Percentiles rank a stretch among this genome's conserved stretches.
phyloP scores from a whole-genome alignment of 1,139 yeast species.

The Magnusiomyces tetraspermus region DNA sequence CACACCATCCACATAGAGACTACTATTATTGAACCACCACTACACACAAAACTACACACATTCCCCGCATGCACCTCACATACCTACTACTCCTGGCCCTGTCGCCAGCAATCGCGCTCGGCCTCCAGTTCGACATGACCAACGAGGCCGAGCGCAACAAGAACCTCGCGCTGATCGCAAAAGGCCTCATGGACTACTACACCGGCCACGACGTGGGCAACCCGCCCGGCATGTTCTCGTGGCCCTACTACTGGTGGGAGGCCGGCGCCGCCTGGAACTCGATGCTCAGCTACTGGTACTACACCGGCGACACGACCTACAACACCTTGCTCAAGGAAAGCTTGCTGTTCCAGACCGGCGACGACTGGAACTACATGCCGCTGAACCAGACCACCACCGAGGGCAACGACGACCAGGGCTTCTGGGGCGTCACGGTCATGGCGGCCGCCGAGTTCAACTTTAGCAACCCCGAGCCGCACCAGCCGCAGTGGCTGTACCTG shows the following conservation, averaged over 20 bases:
- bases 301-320: slow-evolving; percentile 55
- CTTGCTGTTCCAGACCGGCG: slow-evolving; percentile 57
- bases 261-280: slow-evolving; percentile 87
- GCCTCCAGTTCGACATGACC: slow-evolving; percentile 19
- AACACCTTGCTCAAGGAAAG: slow-evolving; percentile 48
- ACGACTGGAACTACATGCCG: slow-evolving; percentile 64
- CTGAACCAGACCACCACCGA: slow-evolving; percentile 64
- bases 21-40: too few relatives aligned
- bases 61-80: too few relatives aligned
- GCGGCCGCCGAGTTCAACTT: slow-evolving; percentile 76
- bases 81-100: too few relatives aligned
- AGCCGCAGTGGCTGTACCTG: slow-evolving; percentile 59
- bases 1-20: too few relatives aligned
- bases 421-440: slow-evolving; percentile 82
- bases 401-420: slow-evolving; percentile 90
- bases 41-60: too few relatives aligned
- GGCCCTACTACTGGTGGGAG: slow-evolving; percentile 91
- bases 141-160: slow-evolving; percentile 22
- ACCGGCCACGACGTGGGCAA: slow-evolving; percentile 51
- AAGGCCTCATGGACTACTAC: slow-evolving; percentile 77
- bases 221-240: slow-evolving; percentile 65
- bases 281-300: slow-evolving; percentile 55
- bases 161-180: slow-evolving; percentile 49
- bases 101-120: too few relatives aligned
- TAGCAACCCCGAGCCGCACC: slow-evolving; percentile 46